phyloP scores from a whole-genome alignment of 1,284 basidiomycete genomes.

The Ustilago loliicola region DNA sequence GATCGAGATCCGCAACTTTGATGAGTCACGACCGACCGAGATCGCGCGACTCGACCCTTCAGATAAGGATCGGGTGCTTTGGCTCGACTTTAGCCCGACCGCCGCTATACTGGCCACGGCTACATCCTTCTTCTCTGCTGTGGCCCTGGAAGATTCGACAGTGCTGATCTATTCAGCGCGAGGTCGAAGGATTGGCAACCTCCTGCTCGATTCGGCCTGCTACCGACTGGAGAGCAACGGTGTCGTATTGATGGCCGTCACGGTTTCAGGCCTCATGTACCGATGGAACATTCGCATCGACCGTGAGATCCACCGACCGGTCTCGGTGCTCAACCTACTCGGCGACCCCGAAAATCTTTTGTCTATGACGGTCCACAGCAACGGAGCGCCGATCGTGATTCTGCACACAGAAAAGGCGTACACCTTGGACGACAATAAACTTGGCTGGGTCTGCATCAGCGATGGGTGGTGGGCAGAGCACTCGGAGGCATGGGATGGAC shows the following conservation, averaged over 20 bases:
- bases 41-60: constrained; percentile 76
- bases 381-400: constrained; percentile 72
- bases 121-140: constrained; percentile 80
- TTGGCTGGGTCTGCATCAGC: constrained; percentile 59
- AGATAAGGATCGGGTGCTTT: constrained; percentile 76
- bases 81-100: constrained; percentile 87
- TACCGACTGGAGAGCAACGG: constrained; percentile 55
- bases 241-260: constrained; percentile 58
- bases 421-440: constrained; percentile 59
- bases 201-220: constrained; percentile 55
- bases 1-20: constrained; percentile 84
- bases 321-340: constrained; percentile 54
- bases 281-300: constrained; percentile 61
- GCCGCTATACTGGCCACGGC: constrained; percentile 79
- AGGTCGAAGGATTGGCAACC: constrained; percentile 55
- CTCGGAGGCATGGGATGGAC: constrained; percentile 62
- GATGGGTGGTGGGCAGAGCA: constrained; percentile 62
- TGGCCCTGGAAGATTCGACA: constrained; percentile 54
- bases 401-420: constrained; percentile 58
- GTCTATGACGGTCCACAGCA: constrained; percentile 56
- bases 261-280: constrained; percentile 51
- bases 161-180: constrained; percentile 59
- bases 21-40: constrained; percentile 76
- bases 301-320: constrained; percentile 49
- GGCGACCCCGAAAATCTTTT: constrained; percentile 54